Conservation (phyloP, 1,284 basidiomycete species). For the Pyrrhoderma lamaoense region DNA sequence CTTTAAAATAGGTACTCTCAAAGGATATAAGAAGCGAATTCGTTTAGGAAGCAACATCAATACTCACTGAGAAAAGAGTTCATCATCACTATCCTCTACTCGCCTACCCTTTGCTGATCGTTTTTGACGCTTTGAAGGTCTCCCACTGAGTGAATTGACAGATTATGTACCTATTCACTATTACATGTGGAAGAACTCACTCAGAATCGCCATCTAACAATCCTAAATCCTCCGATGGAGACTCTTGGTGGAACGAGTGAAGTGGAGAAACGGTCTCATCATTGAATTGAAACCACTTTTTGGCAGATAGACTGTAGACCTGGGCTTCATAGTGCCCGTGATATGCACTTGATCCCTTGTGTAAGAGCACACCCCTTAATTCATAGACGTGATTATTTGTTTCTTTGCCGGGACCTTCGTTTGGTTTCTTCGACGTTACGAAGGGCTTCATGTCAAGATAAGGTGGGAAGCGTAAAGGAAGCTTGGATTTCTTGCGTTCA, state of each 20-base stretch:
- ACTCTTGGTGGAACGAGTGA: constrained; percentile 28
- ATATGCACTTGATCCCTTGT: constrained; percentile 82
- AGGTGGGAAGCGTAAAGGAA: constrained; percentile 66
- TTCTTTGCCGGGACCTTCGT: constrained; percentile 19
- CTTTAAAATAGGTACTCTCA: not conserved
- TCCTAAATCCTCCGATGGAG: not conserved
- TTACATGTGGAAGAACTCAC: too few relatives aligned
- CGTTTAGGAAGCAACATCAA: constrained; percentile 4
- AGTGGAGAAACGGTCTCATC: constrained; percentile 71
- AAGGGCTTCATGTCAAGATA: constrained; percentile 69
- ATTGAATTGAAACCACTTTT: constrained; percentile 86
- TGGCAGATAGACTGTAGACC: constrained; percentile 56
- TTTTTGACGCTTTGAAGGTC: constrained; percentile 19
- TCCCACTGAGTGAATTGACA: constrained; percentile 2
- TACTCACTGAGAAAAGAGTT: constrained; percentile 35
- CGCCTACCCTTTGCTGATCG: constrained; percentile 29
- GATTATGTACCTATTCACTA: too few relatives aligned
- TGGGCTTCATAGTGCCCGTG: constrained; percentile 91
- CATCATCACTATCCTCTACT: constrained; percentile 59
- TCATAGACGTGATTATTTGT: constrained; percentile 43
- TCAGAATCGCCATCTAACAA: constrained; percentile 15
- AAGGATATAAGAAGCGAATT: not conserved
- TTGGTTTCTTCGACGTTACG: constrained; percentile 25
- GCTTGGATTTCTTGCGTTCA: constrained; percentile 80
- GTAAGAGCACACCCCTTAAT: constrained; percentile 73